phyloP scores from a whole-genome alignment of 345 rosid genomes.

The Boechera divaricarpa region DNA sequence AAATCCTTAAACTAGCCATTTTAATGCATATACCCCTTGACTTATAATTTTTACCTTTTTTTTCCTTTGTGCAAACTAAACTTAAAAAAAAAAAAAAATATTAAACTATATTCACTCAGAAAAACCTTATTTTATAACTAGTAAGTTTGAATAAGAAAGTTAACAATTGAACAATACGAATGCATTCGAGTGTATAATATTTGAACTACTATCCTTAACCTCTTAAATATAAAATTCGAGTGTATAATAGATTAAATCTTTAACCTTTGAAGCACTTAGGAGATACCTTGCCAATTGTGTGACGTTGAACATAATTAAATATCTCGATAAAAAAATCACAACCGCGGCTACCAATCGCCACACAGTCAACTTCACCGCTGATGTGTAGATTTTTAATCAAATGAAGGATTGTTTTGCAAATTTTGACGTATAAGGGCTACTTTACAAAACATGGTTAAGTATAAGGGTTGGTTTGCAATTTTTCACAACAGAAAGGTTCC shows the following conservation, averaged over 20 bases:
- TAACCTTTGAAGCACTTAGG: not conserved
- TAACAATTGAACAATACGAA: not conserved
- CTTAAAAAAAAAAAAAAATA: no score
- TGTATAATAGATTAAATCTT: not conserved
- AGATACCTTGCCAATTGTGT: not conserved
- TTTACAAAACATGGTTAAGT: not conserved
- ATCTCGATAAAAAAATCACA: not conserved
- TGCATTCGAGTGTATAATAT: not conserved
- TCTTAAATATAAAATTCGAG: not conserved
- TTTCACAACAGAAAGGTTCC: not conserved
- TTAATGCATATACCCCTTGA: not conserved
- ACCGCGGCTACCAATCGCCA: not conserved
- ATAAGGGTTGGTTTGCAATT: not conserved
- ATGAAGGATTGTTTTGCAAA: fast-evolving
- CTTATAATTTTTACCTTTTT: not conserved
- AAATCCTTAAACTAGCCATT: not conserved
- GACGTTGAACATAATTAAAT: not conserved
- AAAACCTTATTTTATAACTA: no score
- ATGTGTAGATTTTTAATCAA: not conserved
- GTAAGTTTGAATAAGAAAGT: no score
- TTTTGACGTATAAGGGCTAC: not conserved
- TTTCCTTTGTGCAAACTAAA: not conserved
- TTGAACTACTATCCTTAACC: not conserved
- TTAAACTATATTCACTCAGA: no score
- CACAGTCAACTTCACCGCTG: not conserved